Conservation (phyloP, 2,329 filamentous ascomycete species). For the Mycosphaerella sp. region DNA sequence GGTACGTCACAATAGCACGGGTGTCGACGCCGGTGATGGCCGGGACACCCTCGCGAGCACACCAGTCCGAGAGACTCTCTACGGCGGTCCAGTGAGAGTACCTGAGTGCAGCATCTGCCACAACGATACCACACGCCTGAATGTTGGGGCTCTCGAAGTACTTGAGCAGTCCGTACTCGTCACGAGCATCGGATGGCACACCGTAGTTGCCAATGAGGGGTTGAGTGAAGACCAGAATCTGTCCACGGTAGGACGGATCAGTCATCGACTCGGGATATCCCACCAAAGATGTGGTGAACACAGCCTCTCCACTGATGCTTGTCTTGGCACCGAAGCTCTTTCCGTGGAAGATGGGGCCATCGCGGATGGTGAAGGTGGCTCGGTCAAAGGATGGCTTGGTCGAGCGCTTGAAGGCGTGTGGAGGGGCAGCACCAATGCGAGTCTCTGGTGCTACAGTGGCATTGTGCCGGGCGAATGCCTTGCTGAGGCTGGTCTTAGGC, state of each 20-base stretch:
- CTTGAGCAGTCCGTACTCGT: slow-evolving; percentile 84
- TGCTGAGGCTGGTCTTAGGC: slow-evolving; percentile 36
- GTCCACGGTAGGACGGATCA: slow-evolving; percentile 66
- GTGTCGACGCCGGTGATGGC: slow-evolving; percentile 97
- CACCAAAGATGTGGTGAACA: slow-evolving; percentile 96
- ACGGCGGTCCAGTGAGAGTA: slow-evolving; percentile 99
- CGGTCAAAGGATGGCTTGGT: slow-evolving; percentile 65
- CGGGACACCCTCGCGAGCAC: slow-evolving; percentile 88
- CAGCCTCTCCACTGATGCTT: slow-evolving; percentile 96
- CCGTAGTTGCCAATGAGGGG: slow-evolving; percentile 98
- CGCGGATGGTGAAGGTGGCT: slow-evolving; percentile 91
- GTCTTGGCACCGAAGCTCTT: slow-evolving; percentile 94
- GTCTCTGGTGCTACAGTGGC: slow-evolving; percentile 64
- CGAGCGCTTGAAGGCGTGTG: slow-evolving; percentile 43
- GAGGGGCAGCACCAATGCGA: slow-evolving; percentile 59
- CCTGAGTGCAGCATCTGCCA: slow-evolving; percentile 84
- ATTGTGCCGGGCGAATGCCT: slow-evolving; percentile 46
- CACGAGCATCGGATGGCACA: slow-evolving; percentile 77
- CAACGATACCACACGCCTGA: slow-evolving; percentile 91
- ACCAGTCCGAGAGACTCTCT: slow-evolving; percentile 89
- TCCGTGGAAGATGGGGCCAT: slow-evolving; percentile 92
- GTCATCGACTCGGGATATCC: slow-evolving; percentile 89
- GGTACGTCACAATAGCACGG: slow-evolving; percentile 87
- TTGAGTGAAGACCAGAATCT: slow-evolving; percentile 98
- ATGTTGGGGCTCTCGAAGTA: slow-evolving; percentile 99